phyloP scores from a whole-genome alignment of 805 yeast species.

The Ascoidea asiatica region DNA sequence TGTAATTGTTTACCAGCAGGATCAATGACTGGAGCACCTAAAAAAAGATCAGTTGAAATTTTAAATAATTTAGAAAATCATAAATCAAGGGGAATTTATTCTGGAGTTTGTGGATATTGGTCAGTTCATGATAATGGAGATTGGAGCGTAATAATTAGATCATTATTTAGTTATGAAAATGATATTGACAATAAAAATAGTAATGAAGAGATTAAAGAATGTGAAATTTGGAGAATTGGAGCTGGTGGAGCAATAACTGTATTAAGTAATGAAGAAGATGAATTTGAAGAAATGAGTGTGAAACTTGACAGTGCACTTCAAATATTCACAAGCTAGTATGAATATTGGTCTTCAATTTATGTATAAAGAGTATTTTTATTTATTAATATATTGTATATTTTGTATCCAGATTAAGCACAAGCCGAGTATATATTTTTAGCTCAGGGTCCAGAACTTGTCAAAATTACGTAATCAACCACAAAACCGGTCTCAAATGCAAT shows the following conservation, averaged over 20 bases:
- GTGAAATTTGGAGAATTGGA: slow-evolving; percentile 65
- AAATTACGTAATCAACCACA: no score
- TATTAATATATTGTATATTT: no score
- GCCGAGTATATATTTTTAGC: no score
- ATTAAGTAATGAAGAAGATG: slow-evolving; percentile 68
- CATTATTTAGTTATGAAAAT: slow-evolving; percentile 51
- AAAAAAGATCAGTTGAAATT: slow-evolving; percentile 79
- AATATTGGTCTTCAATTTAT: no score
- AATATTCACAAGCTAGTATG: no score
- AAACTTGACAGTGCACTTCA: slow-evolving; percentile 74
- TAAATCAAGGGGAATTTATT: slow-evolving; percentile 66
- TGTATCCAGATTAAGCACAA: no score
- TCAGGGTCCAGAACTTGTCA: no score
- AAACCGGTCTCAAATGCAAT: no score
- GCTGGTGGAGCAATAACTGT: slow-evolving; percentile 98
- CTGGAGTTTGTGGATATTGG: slow-evolving; percentile 96
- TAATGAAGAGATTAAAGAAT: slow-evolving; percentile 1
- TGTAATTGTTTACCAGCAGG: slow-evolving; percentile 87
- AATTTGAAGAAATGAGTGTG: slow-evolving; percentile 82
- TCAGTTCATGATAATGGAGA: slow-evolving; percentile 76
- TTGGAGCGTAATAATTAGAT: slow-evolving; percentile 92
- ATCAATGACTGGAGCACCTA: slow-evolving; percentile 99
- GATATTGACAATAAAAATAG: slow-evolving; percentile 24
- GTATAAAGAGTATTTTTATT: no score
- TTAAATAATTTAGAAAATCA: slow-evolving; percentile 25